A percentile compares a stretch with the other conserved stretches of the same genome.
These are phyloP conservation scores for Sporopachydermia lactativora DNA, from an alignment of 805 yeast species.

Conservation along the genomic window DNA sequence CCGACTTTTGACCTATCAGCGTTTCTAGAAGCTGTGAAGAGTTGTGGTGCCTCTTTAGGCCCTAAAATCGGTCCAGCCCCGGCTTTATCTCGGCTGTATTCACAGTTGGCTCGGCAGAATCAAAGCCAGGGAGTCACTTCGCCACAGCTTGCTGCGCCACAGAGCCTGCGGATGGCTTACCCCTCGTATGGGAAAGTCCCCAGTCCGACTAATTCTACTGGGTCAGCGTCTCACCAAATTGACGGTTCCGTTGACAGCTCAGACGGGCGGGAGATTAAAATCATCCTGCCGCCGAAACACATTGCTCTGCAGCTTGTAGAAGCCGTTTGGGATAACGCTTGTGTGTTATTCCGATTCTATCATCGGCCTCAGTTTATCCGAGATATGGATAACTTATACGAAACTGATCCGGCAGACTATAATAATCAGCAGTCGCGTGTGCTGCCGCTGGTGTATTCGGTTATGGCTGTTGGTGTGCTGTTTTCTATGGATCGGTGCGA, in stretches of 20 bases:
- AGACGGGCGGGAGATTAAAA: constrained; percentile 37
- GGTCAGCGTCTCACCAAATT: constrained; percentile 16
- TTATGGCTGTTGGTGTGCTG: constrained; percentile 80
- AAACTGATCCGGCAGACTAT: constrained; percentile 57
- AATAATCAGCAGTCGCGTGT: constrained; percentile 63
- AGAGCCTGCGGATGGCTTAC: constrained; percentile 9
- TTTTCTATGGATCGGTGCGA: constrained; percentile 29
- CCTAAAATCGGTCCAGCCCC: constrained; percentile 2
- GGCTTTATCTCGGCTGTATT: background rate
- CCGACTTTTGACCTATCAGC: constrained; percentile 17
- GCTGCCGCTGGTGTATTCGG: constrained; percentile 68
- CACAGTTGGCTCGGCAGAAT: background rate
- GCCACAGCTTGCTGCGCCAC: constrained; percentile 4
- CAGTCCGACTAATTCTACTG: constrained; percentile 7
- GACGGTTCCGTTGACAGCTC: constrained; percentile 23
- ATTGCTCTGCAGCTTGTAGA: constrained; percentile 57
- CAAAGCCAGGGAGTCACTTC: background rate
- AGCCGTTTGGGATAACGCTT: constrained; percentile 75
- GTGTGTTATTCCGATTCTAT: constrained; percentile 73
- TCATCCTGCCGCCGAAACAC: constrained; percentile 63
- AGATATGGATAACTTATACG: constrained; percentile 63
- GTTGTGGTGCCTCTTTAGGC: constrained; percentile 3
- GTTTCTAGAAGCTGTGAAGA: constrained; percentile 11
- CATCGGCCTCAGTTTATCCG: constrained; percentile 71
- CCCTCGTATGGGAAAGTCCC: constrained; percentile 9